A percentile compares a stretch with the other conserved stretches of the same genome.
phyloP scores from a whole-genome alignment of 345 rosid genomes.

The Turnera subulata region DNA sequence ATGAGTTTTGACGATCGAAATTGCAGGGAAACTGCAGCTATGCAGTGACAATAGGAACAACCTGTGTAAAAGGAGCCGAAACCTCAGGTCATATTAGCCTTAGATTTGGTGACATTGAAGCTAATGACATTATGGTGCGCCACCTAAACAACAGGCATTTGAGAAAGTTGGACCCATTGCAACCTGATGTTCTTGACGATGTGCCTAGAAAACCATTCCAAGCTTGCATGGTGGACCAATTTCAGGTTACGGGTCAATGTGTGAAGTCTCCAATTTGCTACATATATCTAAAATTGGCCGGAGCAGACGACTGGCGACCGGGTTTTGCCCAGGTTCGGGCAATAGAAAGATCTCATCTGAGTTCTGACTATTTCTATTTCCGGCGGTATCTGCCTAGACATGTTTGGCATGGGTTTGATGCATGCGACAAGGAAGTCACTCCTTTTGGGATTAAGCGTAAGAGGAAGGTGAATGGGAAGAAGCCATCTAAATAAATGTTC shows the following conservation, averaged over 20 bases:
- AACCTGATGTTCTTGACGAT: conserved; percentile 34
- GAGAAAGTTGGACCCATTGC: conserved; percentile 35
- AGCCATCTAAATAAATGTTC: background rate
- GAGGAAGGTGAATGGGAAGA: conserved; percentile 24
- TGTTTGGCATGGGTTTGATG: conserved; percentile 50
- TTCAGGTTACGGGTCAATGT: conserved; percentile 34
- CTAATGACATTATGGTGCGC: conserved; percentile 35
- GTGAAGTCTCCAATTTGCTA: conserved; percentile 40
- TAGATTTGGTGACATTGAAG: conserved; percentile 41
- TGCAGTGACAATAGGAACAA: conserved; percentile 41
- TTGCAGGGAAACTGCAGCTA: conserved; percentile 35
- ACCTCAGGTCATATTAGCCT: conserved; percentile 39
- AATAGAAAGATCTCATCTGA: conserved; percentile 21
- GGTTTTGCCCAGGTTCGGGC: conserved; percentile 37
- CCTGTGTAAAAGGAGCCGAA: conserved; percentile 41
- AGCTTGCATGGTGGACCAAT: conserved; percentile 47
- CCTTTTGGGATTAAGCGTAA: conserved; percentile 42
- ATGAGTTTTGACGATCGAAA: background rate
- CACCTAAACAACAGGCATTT: conserved; percentile 37
- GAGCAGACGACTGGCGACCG: conserved; percentile 51
- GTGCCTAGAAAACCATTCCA: conserved; percentile 42
- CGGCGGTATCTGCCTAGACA: conserved; percentile 40
- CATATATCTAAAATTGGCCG: conserved; percentile 35
- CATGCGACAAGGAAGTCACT: conserved; percentile 39
- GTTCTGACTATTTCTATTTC: conserved; percentile 40